Conservation (phyloP, 208 protist species). For the Trypanosoma vivax region DNA sequence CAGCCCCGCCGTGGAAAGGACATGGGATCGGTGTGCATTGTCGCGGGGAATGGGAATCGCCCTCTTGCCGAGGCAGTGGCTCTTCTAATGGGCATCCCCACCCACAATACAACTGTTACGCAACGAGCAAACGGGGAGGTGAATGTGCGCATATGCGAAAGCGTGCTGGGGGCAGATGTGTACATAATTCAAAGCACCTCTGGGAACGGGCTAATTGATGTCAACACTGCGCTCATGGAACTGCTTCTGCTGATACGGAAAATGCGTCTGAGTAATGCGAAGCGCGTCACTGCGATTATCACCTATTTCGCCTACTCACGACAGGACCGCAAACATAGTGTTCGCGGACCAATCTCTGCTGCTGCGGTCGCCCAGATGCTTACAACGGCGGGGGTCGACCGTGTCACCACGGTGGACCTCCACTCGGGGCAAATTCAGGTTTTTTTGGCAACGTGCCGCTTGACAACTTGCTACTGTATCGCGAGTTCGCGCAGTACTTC, state of each 20-base stretch:
- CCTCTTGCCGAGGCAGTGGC: slow-evolving; percentile 84
- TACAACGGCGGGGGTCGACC: slow-evolving; percentile 82
- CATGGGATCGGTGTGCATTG: slow-evolving; percentile 52
- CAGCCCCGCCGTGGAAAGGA: slow-evolving; percentile 25
- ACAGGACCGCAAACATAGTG: slow-evolving; percentile 91
- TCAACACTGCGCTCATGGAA: slow-evolving; percentile 96
- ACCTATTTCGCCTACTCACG: slow-evolving; percentile 94
- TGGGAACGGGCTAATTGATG: slow-evolving; percentile 81
- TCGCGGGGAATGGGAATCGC: slow-evolving; percentile 88
- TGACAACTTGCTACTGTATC: slow-evolving; percentile 87
- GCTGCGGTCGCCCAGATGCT: slow-evolving; percentile 90
- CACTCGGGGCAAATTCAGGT: slow-evolving; percentile 94
- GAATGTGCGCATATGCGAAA: slow-evolving; percentile 89
- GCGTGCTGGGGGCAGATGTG: slow-evolving; percentile 92
- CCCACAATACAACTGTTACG: slow-evolving; percentile 70
- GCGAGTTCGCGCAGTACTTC: slow-evolving; percentile 79
- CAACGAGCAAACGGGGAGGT: slow-evolving; percentile 89
- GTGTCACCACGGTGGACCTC: slow-evolving; percentile 91
- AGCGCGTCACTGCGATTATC: slow-evolving; percentile 88
- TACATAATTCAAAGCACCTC: slow-evolving; percentile 96
- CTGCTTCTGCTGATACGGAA: slow-evolving; percentile 90
- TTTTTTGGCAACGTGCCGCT: slow-evolving; percentile 93
- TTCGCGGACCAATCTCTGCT: slow-evolving; percentile 92
- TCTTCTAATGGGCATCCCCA: slow-evolving; percentile 65
- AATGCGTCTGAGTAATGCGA: slow-evolving; percentile 83